Evolutionary conservation across 2,329 filamentous ascomycete species (phyloP).

Genomic region (Ambrosiella xylebori): DNA sequence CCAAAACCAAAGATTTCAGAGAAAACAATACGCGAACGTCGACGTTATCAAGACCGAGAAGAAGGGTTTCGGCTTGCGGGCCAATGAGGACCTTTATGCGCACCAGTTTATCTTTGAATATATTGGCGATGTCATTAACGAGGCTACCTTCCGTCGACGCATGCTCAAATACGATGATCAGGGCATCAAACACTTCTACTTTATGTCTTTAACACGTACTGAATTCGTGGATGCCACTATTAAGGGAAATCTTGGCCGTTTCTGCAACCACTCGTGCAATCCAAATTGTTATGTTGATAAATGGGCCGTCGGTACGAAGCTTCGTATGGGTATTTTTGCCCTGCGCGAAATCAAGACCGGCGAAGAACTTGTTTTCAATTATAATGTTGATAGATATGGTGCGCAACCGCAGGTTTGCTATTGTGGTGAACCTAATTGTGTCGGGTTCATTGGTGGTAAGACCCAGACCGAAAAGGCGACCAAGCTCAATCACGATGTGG

Average conservation of each 20-base stretch:
- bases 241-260: slow-evolving; percentile 85
- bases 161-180: slow-evolving; percentile 91
- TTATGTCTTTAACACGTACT: slow-evolving; percentile 93
- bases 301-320: slow-evolving; percentile 93
- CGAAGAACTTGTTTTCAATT: slow-evolving; percentile 96
- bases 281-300: slow-evolving; percentile 99
- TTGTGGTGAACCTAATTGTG: slow-evolving; percentile 85
- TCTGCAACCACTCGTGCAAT: slow-evolving; percentile 98
- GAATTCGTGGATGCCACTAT: slow-evolving; percentile 97
- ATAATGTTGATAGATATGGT: slow-evolving; percentile 96
- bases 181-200: slow-evolving; percentile 98
- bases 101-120: slow-evolving; percentile 97
- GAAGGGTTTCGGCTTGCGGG: slow-evolving; percentile 84
- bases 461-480: slow-evolving; percentile 93
- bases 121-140: slow-evolving; percentile 94
- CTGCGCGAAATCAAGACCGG: slow-evolving; percentile 68
- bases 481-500: slow-evolving; percentile 73
- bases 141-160: slow-evolving; percentile 70
- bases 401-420: slow-evolving; percentile 95
- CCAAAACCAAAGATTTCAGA: slow-evolving; percentile 89
- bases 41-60: slow-evolving; percentile 96
- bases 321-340: slow-evolving; percentile 98
- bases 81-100: slow-evolving; percentile 57
- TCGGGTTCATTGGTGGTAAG: slow-evolving; percentile 91
- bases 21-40: slow-evolving; percentile 74